Base-by-base conservation (phyloP, 129 eudicot species). In the Lactuca saligna region DNA sequence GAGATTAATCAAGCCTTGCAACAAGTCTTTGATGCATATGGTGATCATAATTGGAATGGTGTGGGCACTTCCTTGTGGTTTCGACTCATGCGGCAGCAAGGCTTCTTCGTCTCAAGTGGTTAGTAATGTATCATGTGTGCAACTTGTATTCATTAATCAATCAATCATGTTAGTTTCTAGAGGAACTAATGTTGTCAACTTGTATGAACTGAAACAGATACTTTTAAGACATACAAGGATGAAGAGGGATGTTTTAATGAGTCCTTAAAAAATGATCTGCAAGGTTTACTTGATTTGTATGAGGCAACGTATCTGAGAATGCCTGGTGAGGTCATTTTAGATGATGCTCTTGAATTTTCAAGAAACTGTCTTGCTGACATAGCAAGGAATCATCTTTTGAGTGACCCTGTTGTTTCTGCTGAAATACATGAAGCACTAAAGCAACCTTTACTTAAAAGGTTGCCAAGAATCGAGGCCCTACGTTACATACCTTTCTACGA, bases 401-500 rank as follows among this genome's bases (percentile, higher is more conserved):
- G 64, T 17, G 29, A 37, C 50, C 13, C 17, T 59, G 5, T 35
- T 35, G 6, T 33, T 35, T 59, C 64, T 59, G 7, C 15, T 4
- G n/a, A 29, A 35, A 61, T 61, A 37, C 32, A 61, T 3, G 17
- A 35, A 37, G 49, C 51, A 20, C 66, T 61, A 15, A 38, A 61
- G 51, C 66, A 61, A 5, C 66, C 66, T 0, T 44, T 61, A 13
- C 25, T 20, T 15, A 61, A 35, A 61, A 61, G 66, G 48, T 61
- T 35, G 14, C 13, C 46, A 2, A 35, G 66, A 6, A 29, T 61
- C 38, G 66, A 61, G 29, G 66, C 50, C 7, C 1, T 61, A 25
- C 46, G 66, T 35, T 61, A 61, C 31, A 61, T 61, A 34, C 49
- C 66, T 61, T 6, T 61, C 46, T 61, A 61, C 66, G 25, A 61